Base-by-base conservation (phyloP, 2,329 filamentous ascomycete genomes). In the Bipolaris zeicola region DNA sequence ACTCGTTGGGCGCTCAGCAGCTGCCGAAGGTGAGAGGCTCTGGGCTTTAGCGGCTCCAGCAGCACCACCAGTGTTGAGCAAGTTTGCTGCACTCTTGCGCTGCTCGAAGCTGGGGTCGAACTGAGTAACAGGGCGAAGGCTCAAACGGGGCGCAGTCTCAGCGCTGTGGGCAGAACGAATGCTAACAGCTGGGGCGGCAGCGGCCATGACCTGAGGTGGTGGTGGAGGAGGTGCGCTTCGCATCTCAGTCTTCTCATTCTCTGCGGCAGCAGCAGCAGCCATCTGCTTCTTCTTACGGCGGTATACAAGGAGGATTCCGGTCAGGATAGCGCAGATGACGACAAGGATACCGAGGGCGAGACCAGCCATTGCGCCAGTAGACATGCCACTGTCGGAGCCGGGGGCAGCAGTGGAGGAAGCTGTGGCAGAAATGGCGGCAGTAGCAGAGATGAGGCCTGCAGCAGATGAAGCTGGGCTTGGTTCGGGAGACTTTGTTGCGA, bases 331-430 rank as follows among this genome's bases (percentile, higher is more conserved):
- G 31, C 88, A 84, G 24, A 96, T 67, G 46, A 85, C 85, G 6
- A 89, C 81, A 31, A 97, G 77, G 45, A 96, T 86, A 69, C 92
- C 93, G 71, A 97, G 87, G 5, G 89, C 91, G 60, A 97, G 85
- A 58, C 95, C 95, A 41, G 92, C 93, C 76, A 92, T 95, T 58
- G 78, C 72, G 54, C 83, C 72, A 49, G 73, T 72, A 45, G 76
- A 79, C 76, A 83, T 77, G 42, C 79, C 79, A 31, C 57, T 58
- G 3, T 61, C 60, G 4, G 67, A 44, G 34, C 67, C 63, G 16
- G 58, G 64, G 11, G 66, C 57, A 5, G 36, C 39, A 16, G 52
- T 24, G 22, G 55, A 59, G 22, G 67, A 62, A 7, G 69, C 65
- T n/a, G 68, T 63, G 13, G 65, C 63, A 0, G 71, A 65, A 6